Conservation (phyloP, 352 stramenopile species). For the Phytophthora quininea region DNA sequence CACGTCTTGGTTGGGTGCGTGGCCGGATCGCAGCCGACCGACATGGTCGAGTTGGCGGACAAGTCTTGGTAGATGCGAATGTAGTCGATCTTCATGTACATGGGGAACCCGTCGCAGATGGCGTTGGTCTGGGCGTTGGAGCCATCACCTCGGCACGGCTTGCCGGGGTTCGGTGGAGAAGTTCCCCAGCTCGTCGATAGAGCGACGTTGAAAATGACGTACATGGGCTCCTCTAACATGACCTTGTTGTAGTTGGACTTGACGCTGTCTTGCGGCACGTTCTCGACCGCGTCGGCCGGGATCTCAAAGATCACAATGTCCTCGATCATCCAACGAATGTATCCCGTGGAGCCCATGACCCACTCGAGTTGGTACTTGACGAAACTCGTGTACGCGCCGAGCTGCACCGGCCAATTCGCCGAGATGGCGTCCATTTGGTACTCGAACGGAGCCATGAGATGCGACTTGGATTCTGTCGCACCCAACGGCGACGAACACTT, state of each 20-base stretch:
- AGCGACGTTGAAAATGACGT: conserved; percentile 77
- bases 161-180: conserved; percentile 46
- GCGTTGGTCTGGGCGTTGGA: conserved; percentile 34
- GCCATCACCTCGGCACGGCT: conserved; percentile 39
- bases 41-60: conserved; percentile 44
- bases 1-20: conserved; percentile 60
- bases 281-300: conserved; percentile 46
- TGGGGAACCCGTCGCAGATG: conserved; percentile 60
- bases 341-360: conserved; percentile 55
- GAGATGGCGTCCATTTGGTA: conserved; percentile 76
- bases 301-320: conserved; percentile 63
- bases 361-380: conserved; percentile 66
- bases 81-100: conserved; percentile 69
- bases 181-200: conserved; percentile 56
- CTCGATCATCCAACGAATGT: conserved; percentile 61
- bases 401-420: conserved; percentile 46
- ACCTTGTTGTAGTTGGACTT: conserved; percentile 55
- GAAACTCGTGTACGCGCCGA: conserved; percentile 51
- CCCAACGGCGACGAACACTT: conserved; percentile 38
- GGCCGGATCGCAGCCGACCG: conserved; percentile 52
- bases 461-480: conserved; percentile 29
- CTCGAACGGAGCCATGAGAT: conserved; percentile 49
- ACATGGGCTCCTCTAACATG: conserved; percentile 70
- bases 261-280: conserved; percentile 39
- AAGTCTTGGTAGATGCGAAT: conserved; percentile 64